Conservation (phyloP, 768 basidiomycete species). For the Cantharellus anzutake region DNA sequence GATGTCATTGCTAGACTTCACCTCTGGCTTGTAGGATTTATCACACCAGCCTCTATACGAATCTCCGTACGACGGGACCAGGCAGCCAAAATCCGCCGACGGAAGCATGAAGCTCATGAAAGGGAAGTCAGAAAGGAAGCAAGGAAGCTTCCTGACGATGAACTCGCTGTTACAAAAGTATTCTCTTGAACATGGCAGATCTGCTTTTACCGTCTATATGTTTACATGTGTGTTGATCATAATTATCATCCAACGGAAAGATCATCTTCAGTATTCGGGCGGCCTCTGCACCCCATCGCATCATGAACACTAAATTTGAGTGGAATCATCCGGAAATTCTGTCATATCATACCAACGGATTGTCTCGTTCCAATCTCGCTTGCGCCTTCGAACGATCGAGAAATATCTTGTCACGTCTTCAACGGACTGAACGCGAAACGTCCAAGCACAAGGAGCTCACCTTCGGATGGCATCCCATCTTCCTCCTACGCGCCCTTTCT, state of each 20-base stretch:
- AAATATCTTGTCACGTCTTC: constrained; percentile 45
- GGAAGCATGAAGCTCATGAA: constrained; percentile 65
- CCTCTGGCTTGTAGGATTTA: constrained; percentile 46
- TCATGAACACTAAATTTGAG: constrained; percentile 4
- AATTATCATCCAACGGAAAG: too few species aligned
- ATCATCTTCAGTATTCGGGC: too few species aligned
- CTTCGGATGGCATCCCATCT: constrained; percentile 18
- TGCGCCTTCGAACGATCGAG: constrained; percentile 55
- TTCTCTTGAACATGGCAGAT: constrained; percentile 41
- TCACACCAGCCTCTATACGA: constrained; percentile 70
- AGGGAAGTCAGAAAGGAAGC: constrained; percentile 40
- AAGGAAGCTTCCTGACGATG: constrained; percentile 50
- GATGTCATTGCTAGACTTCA: constrained; percentile 1
- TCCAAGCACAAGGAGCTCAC: neutral
- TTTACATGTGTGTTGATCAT: too few species aligned
- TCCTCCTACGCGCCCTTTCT: constrained; percentile 34
- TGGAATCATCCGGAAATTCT: constrained; percentile 49
- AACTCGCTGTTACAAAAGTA: constrained; percentile 69
- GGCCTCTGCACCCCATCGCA: too few species aligned
- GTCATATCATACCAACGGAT: constrained; percentile 63
- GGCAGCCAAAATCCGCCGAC: constrained; percentile 61
- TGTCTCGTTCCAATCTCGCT: constrained; percentile 83
- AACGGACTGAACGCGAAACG: neutral
- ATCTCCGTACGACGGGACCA: constrained; percentile 47
- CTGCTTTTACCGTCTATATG: too few species aligned